A percentile compares a stretch with the other conserved stretches of the same genome.
Conservation (phyloP, 2,329 filamentous ascomycete genomes). For the Karstenula rhodostoma region DNA sequence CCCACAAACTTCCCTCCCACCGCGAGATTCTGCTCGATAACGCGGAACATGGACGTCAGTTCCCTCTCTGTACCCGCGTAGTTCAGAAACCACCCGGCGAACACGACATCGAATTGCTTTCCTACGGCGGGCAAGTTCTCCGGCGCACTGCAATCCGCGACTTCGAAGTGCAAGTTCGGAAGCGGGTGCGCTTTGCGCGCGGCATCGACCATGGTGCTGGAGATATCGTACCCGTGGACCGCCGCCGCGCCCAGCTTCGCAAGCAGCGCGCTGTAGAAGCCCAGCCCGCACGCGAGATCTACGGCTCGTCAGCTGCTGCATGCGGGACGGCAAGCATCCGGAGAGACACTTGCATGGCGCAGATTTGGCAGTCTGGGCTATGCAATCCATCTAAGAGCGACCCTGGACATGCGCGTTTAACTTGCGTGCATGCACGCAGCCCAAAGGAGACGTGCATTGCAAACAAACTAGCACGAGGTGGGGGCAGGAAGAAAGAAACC, state of each 20-base stretch:
- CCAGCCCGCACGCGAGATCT: constrained; percentile 44
- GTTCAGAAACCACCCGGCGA: constrained; percentile 44
- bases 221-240: constrained; percentile 40
- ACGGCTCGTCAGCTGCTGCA: not conserved
- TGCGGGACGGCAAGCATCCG: not conserved
- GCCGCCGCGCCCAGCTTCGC: constrained; percentile 29
- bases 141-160: constrained; percentile 36
- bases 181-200: constrained; percentile 31
- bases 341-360: not conserved
- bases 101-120: constrained; percentile 33
- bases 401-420: not conserved
- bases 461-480: not conserved
- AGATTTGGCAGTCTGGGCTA: not conserved
- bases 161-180: constrained; percentile 29
- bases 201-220: constrained; percentile 32
- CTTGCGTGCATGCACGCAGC: not conserved
- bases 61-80: constrained; percentile 36
- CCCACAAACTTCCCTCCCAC: constrained; percentile 30
- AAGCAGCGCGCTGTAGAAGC: constrained; percentile 37
- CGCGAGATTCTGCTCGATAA: constrained; percentile 29
- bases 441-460: not conserved
- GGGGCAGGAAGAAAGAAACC: not conserved
- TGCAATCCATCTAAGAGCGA: no score
- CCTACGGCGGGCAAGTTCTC: not conserved
- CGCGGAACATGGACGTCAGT: constrained; percentile 33